These are phyloP conservation scores for Quercus tomentella DNA, from an alignment of 331 rosid species.

Conservation along the genomic window DNA sequence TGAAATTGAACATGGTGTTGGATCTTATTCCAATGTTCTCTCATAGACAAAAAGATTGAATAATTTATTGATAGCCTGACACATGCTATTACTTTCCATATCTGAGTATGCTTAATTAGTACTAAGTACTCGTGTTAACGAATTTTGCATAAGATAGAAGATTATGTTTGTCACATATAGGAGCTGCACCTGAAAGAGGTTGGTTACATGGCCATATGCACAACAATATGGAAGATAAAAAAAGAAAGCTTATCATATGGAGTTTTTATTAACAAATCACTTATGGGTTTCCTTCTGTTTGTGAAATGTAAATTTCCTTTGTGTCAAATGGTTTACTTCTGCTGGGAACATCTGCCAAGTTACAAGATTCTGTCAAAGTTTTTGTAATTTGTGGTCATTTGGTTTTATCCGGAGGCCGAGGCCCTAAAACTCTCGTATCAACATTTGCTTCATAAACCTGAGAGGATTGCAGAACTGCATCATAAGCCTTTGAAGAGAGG, in stretches of 20 bases:
- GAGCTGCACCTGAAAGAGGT: neutral
- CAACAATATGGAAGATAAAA: slow-evolving; percentile 10
- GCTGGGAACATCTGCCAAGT: slow-evolving; percentile 33
- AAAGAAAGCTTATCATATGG: slow-evolving; percentile 17
- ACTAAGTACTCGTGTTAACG: neutral
- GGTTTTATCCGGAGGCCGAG: slow-evolving; percentile 58
- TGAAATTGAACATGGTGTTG: neutral
- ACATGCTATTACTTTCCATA: no score
- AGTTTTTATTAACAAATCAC: slow-evolving; percentile 17
- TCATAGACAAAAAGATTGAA: neutral
- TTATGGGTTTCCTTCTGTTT: slow-evolving; percentile 5
- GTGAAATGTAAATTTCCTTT: slow-evolving; percentile 30
- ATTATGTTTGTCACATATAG: neutral
- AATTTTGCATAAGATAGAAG: neutral
- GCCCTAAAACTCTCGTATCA: slow-evolving; percentile 53
- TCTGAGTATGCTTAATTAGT: no score
- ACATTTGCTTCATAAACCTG: slow-evolving; percentile 44
- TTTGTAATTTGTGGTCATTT: slow-evolving; percentile 32
- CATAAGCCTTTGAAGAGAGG: slow-evolving; percentile 73
- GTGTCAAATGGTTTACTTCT: slow-evolving; percentile 36
- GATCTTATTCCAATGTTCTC: neutral
- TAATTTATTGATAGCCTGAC: neutral
- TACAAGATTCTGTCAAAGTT: slow-evolving; percentile 35
- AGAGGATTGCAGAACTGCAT: slow-evolving; percentile 56
- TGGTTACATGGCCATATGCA: slow-evolving; percentile 16